phyloP scores from a whole-genome alignment of 2,329 filamentous ascomycete genomes.

The Hymenotorrendiella dingleyae region DNA sequence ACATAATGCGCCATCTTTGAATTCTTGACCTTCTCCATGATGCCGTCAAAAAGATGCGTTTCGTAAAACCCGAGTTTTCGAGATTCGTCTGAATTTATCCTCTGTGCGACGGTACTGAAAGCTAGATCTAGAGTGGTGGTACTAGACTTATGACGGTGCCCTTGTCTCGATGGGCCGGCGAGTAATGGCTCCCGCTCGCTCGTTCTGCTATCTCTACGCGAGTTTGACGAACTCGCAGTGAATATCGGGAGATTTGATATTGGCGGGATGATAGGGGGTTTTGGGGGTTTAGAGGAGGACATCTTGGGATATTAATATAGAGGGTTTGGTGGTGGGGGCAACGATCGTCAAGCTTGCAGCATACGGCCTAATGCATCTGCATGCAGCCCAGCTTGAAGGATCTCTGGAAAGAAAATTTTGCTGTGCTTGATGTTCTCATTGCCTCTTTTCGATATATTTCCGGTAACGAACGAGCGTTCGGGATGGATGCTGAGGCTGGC shows the following conservation, averaged over 20 bases:
- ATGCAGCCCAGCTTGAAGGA: too few species aligned
- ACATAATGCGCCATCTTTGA: constrained; percentile 26
- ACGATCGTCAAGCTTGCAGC: too few species aligned
- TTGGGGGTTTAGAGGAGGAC: too few species aligned
- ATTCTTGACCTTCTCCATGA: constrained; percentile 32
- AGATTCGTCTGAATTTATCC: neutral
- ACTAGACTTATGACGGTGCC: constrained; percentile 2
- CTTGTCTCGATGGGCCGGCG: neutral
- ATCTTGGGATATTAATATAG: too few species aligned
- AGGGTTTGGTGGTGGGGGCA: too few species aligned
- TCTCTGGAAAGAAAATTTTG: too few species aligned
- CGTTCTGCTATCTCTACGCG: neutral
- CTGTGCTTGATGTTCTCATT: too few species aligned
- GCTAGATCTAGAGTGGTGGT: neutral
- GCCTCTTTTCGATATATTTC: too few species aligned
- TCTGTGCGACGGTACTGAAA: neutral
- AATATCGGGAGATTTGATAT: neutral
- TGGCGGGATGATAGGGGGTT: neutral
- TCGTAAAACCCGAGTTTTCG: constrained; percentile 18
- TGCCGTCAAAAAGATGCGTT: constrained; percentile 35
- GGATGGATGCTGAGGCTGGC: too few species aligned
- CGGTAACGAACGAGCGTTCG: too few species aligned
- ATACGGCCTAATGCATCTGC: too few species aligned
- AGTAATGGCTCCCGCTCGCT: neutral
- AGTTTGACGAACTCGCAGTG: too few species aligned